These are phyloP conservation scores for Ustilago loliicola DNA, from an alignment of 1,284 basidiomycete species.

Conservation along the genomic window DNA sequence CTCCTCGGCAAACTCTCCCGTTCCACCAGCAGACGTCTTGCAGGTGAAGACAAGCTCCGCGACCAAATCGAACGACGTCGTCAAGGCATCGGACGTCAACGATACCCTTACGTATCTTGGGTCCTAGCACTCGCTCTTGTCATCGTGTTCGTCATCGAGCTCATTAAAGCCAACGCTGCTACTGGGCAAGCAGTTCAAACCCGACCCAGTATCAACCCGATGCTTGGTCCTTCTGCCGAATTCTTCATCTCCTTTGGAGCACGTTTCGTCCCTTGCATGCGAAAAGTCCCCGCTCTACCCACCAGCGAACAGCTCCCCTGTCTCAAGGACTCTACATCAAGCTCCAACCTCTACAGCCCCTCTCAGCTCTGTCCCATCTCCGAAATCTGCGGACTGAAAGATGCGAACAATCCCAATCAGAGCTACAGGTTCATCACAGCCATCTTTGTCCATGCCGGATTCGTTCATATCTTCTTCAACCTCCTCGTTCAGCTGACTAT, in stretches of 20 bases:
- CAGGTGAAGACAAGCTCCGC: slow-evolving; percentile 51
- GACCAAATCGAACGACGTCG: slow-evolving; percentile 72
- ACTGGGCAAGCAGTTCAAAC: slow-evolving; percentile 70
- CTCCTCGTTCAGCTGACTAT: slow-evolving; percentile 87
- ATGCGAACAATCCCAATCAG: slow-evolving; percentile 80
- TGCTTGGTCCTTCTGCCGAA: slow-evolving; percentile 88
- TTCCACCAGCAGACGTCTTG: slow-evolving; percentile 16
- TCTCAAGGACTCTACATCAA: slow-evolving; percentile 73
- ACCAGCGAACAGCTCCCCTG: slow-evolving; percentile 76
- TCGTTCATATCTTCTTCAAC: slow-evolving; percentile 86
- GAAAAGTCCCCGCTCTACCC: slow-evolving; percentile 71
- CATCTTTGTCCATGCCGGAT: slow-evolving; percentile 87
- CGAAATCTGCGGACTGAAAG: slow-evolving; percentile 83
- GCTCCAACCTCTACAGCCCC: slow-evolving; percentile 62
- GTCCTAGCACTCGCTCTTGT: slow-evolving; percentile 76
- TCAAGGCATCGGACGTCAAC: slow-evolving; percentile 84
- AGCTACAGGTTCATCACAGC: slow-evolving; percentile 79
- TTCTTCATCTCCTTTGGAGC: slow-evolving; percentile 88
- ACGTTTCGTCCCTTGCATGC: slow-evolving; percentile 91
- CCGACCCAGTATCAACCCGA: slow-evolving; percentile 85
- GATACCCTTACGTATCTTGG: slow-evolving; percentile 77
- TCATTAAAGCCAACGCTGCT: slow-evolving; percentile 60
- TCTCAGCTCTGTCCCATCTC: slow-evolving; percentile 79
- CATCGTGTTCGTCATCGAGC: slow-evolving; percentile 71
- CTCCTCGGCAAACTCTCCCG: slow-evolving; percentile 40